Base-by-base conservation (phyloP, 306 rosid species). In the Trifolium pratense region DNA sequence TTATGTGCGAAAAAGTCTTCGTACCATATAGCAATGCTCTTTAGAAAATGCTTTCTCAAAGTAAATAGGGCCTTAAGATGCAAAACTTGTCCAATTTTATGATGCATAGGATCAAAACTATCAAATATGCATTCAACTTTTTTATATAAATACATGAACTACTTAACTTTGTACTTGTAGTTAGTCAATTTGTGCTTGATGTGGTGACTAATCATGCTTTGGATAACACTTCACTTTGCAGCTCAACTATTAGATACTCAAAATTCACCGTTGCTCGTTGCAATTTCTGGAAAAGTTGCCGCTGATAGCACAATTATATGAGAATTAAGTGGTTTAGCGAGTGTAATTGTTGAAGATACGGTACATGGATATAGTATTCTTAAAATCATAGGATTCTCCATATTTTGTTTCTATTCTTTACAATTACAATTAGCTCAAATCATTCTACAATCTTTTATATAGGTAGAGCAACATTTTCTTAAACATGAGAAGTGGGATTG, bases 381-480 rank as follows among this genome's bases (percentile, higher is more conserved):
- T 21, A 43, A 75, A 72, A 40, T 42, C 52, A 20, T 5, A 71
- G 34, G 23, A 65, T 4, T 17, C 21, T 69, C 11, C 18, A 4
- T 57, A 37, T 74, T 23, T 12, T 68, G 31, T 67, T 66, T 61
- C 40, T 40, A 43, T 6, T 26, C 31, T 18, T 71, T 56, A 40
- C 21, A 1, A 32, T 74, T 60, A 26, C 53, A 58, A 43, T 57
- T 46, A 37, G 66, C 74, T 36, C 9, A 36, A 36, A 36, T 11
- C 16, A 66, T 83, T 59, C 13, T 75, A 20, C 59, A 68, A 61
- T 57, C 68, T 70, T 86, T 14, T 67, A 76, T 9, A 40, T 21
- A 93, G 98, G 98, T 96, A 52, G 97, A 93, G 76, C 98, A 89
- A 65, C 97, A 91, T 83, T 93, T 93, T 85, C 77, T 91, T 67